Evolutionary conservation across 2,329 filamentous ascomycete genomes (phyloP).

Genomic region (Cadophora sp.): DNA sequence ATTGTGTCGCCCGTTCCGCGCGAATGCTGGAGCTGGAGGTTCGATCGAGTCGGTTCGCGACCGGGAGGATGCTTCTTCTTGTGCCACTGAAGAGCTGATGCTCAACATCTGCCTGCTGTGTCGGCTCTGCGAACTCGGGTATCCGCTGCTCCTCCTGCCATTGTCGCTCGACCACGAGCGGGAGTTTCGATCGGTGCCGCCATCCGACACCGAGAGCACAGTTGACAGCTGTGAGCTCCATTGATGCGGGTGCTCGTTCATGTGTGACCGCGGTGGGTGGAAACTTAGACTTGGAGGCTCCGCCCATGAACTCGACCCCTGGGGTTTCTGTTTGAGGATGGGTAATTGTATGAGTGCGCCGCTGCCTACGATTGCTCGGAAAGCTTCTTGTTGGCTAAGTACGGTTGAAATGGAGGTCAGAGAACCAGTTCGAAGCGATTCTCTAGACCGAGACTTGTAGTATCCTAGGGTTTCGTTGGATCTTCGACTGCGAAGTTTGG

Average conservation of each 20-base stretch:
- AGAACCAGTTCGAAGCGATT: slow-evolving; percentile 60
- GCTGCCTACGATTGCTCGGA: slow-evolving; percentile 39
- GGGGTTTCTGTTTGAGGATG: slow-evolving; percentile 30
- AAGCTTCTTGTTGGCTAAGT: slow-evolving; percentile 48
- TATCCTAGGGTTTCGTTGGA: slow-evolving; percentile 58
- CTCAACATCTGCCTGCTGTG: slow-evolving; percentile 63
- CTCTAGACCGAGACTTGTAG: slow-evolving; percentile 58
- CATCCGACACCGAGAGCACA: slow-evolving; percentile 67
- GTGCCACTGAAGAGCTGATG: slow-evolving; percentile 57
- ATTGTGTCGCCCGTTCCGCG: slow-evolving; percentile 44
- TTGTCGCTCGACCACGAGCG: slow-evolving; percentile 51
- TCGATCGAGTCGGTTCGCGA: slow-evolving; percentile 52
- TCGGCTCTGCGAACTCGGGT: slow-evolving; percentile 54
- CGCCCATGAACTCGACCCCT: slow-evolving; percentile 46
- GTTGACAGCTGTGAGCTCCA: slow-evolving; percentile 71
- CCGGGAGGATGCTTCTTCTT: slow-evolving; percentile 33
- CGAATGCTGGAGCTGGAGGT: slow-evolving; percentile 54
- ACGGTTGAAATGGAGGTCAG: slow-evolving; percentile 62
- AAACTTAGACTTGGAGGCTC: slow-evolving; percentile 40
- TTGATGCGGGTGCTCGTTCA: slow-evolving; percentile 60
- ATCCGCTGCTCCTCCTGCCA: slow-evolving; percentile 58
- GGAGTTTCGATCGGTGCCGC: slow-evolving; percentile 54
- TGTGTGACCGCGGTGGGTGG: slow-evolving; percentile 47
- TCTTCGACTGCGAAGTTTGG: slow-evolving; percentile 53
- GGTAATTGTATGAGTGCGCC: slow-evolving; percentile 41